Conservation (phyloP, 73 alveolate genomes). For the Symbiodinium pilosum region DNA sequence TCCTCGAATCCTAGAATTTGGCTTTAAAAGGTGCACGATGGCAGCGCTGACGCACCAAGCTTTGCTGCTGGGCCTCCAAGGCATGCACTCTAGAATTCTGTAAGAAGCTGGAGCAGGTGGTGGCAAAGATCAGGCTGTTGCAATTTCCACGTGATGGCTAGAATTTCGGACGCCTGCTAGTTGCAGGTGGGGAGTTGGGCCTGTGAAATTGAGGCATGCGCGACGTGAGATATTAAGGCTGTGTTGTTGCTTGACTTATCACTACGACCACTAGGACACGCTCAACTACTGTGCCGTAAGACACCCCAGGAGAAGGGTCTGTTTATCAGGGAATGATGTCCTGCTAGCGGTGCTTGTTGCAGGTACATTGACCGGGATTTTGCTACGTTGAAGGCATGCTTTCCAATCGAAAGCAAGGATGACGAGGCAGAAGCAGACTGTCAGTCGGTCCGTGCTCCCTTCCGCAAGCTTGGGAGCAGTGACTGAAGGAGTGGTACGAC, state of each 20-base stretch:
- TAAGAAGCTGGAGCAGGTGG: neutral
- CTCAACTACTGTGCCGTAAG: too few relatives aligned
- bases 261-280: too few relatives aligned
- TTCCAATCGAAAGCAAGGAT: slow-evolving; percentile 76
- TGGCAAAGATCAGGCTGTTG: too few relatives aligned
- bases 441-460: neutral
- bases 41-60: slow-evolving; percentile 50
- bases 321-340: neutral
- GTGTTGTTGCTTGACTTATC: neutral
- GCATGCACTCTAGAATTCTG: too few relatives aligned
- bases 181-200: too few relatives aligned
- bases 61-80: slow-evolving; percentile 89
- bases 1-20: too few relatives aligned
- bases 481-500: slow-evolving; percentile 71
- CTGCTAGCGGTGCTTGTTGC: neutral
- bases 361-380: slow-evolving; percentile 92
- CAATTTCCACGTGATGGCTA: too few relatives aligned
- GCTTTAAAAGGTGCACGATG: slow-evolving; percentile 90
- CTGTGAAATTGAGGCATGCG: too few relatives aligned
- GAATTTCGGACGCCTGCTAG: too few relatives aligned
- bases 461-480: neutral
- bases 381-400: slow-evolving; percentile 92
- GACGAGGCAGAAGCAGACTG: slow-evolving; percentile 34
- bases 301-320: neutral
- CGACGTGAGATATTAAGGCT: too few relatives aligned